Percentiles rank a stretch among this genome's conserved stretches.
phyloP scores from a whole-genome alignment of 352 stramenopile genomes.

The Pelagophyceae sp. region DNA sequence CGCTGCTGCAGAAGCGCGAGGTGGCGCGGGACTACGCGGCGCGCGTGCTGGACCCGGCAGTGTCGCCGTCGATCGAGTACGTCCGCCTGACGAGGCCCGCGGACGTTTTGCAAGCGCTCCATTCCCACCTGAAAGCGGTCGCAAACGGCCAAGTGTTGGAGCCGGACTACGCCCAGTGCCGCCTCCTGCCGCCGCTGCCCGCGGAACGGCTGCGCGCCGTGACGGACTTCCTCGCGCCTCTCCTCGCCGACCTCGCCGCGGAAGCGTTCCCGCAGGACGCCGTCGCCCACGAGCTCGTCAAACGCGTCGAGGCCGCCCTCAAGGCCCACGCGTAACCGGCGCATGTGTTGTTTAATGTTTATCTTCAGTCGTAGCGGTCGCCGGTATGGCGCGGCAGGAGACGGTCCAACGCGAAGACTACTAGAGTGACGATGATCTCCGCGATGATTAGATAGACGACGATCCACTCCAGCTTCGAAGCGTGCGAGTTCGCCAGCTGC shows the following conservation, averaged over 20 bases:
- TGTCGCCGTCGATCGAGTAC: background rate
- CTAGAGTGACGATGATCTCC: slow-evolving; percentile 59
- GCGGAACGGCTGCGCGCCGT: background rate
- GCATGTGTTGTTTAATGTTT: background rate
- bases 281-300: background rate
- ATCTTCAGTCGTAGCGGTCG: background rate
- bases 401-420: background rate
- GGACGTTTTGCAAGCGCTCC: background rate
- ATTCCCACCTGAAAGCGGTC: background rate
- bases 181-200: background rate
- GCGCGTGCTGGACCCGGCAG: background rate
- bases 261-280: background rate
- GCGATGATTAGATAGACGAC: slow-evolving; percentile 83
- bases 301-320: background rate
- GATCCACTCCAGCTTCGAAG: slow-evolving; percentile 80
- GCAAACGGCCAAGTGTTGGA: background rate
- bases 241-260: background rate
- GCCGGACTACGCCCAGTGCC: background rate
- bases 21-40: background rate
- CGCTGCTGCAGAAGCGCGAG: background rate
- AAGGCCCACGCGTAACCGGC: background rate
- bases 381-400: slow-evolving; percentile 3
- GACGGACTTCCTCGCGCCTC: background rate
- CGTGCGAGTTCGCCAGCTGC: slow-evolving; percentile 74
- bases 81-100: background rate